Evolutionary conservation across 768 basidiomycete species (phyloP).

Genomic region (Pleurotus sapidus): DNA sequence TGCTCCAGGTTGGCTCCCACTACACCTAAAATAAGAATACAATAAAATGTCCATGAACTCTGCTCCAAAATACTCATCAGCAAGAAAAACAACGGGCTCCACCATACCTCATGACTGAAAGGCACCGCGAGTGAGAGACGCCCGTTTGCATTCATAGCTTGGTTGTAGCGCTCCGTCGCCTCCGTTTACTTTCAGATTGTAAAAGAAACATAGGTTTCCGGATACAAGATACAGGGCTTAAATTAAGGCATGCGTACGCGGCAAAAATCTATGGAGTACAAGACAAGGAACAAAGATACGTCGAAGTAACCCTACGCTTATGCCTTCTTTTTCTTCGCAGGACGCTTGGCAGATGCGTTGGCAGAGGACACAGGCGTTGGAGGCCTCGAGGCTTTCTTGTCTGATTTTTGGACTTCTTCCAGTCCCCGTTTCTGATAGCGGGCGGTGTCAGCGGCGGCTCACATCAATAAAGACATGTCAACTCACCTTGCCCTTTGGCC

Average conservation of each 20-base stretch:
- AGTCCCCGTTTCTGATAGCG: slow-evolving; percentile 62
- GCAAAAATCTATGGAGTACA: neutral
- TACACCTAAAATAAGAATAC: too few relatives aligned
- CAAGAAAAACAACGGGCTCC: too few relatives aligned
- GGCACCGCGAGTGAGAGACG: too few relatives aligned
- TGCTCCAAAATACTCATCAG: too few relatives aligned
- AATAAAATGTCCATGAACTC: too few relatives aligned
- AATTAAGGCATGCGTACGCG: neutral
- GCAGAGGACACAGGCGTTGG: slow-evolving; percentile 54
- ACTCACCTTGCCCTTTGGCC: slow-evolving; percentile 62
- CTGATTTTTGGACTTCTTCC: slow-evolving; percentile 55
- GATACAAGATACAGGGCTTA: neutral
- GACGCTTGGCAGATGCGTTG: slow-evolving; percentile 50
- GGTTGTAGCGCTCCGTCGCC: too few relatives aligned
- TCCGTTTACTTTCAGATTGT: too few relatives aligned
- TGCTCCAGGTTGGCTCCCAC: too few relatives aligned
- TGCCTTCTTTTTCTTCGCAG: slow-evolving; percentile 70
- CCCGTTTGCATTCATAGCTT: too few relatives aligned
- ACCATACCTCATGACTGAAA: too few relatives aligned
- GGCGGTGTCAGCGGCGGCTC: neutral
- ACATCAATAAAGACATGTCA: neutral
- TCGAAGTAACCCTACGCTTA: slow-evolving; percentile 16
- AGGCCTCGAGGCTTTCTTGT: slow-evolving; percentile 57
- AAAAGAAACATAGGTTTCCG: too few relatives aligned
- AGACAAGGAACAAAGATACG: neutral